Percentiles rank a stretch among this genome's conserved stretches.
Conservation (phyloP, 2,329 filamentous ascomycete species). For the Rhexocercosporidium sp. region DNA sequence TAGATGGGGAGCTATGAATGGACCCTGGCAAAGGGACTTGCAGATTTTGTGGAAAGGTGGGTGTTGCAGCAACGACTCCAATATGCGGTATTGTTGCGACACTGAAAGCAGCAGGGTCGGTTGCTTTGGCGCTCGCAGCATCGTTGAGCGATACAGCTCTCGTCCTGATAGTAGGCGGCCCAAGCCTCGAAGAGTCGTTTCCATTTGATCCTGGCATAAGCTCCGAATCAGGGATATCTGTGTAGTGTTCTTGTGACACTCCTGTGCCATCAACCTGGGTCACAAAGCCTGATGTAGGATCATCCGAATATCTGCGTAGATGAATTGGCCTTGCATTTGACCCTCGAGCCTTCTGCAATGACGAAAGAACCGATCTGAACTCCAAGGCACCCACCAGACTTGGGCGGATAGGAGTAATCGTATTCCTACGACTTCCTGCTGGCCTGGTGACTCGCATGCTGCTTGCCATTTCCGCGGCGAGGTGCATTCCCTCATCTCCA, state of each 20-base stretch:
- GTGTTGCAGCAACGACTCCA: conserved; percentile 46
- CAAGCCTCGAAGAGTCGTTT: conserved; percentile 23
- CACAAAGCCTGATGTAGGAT: conserved; percentile 40
- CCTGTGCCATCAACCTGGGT: conserved; percentile 46
- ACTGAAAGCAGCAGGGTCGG: conserved; percentile 34
- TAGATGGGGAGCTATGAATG: conserved; percentile 34
- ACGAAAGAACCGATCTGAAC: conserved; percentile 89
- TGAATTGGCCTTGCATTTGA: conserved; percentile 73
- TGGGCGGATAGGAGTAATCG: conserved; percentile 85
- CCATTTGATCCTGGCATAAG: conserved; percentile 46
- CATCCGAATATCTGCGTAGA: conserved; percentile 72
- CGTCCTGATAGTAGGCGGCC: conserved; percentile 27
- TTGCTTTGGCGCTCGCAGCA: conserved; percentile 23
- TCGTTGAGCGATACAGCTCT: conserved; percentile 43
- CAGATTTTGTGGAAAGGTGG: conserved; percentile 44
- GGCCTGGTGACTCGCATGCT: conserved; percentile 90
- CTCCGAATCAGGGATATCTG: conserved; percentile 42
- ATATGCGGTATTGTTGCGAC: conserved; percentile 39
- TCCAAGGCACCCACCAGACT: conserved; percentile 93
- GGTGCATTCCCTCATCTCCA: conserved; percentile 64
- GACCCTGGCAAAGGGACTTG: conserved; percentile 26
- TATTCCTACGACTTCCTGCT: conserved; percentile 67
- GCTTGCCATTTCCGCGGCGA: conserved; percentile 83
- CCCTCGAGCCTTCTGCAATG: conserved; percentile 81
- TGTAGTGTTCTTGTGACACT: conserved; percentile 40